These are phyloP conservation scores for Sporormia fimetaria DNA, from an alignment of 495 filamentous ascomycete species.

Conservation along the genomic window DNA sequence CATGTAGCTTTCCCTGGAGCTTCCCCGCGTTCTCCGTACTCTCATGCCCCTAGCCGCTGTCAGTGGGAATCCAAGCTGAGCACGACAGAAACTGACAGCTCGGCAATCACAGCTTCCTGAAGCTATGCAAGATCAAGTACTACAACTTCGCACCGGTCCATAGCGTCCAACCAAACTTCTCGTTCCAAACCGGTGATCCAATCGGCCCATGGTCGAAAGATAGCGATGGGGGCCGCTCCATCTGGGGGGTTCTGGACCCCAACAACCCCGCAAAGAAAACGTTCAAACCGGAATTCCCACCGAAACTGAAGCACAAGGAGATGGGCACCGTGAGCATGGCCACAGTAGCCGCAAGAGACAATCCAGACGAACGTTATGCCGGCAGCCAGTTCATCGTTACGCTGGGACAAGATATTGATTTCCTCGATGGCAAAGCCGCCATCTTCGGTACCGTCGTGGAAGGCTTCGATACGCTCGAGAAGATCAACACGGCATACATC, in stretches of 20 bases:
- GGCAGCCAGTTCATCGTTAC: constrained; percentile 89
- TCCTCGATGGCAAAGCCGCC: constrained; percentile 80
- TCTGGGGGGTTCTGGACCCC: constrained; percentile 67
- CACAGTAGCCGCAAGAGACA: constrained; percentile 59
- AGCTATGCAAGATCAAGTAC: constrained; percentile 96
- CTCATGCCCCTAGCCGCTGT: constrained; percentile 15
- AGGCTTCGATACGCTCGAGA: constrained; percentile 83
- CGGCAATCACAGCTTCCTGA: constrained; percentile 62
- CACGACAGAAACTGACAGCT: constrained; percentile 42
- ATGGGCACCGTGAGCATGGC: constrained; percentile 92
- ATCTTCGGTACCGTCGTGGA: constrained; percentile 92
- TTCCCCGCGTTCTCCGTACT: constrained; percentile 9
- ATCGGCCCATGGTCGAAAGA: constrained; percentile 69
- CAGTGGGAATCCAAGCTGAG: constrained; percentile 33
- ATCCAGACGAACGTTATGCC: constrained; percentile 70
- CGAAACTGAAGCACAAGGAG: constrained; percentile 74
- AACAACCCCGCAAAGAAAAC: constrained; percentile 55
- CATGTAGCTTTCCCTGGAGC: constrained; percentile 12
- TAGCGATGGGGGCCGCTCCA: constrained; percentile 81
- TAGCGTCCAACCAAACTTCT: constrained; percentile 80
- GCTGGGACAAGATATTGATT: constrained; percentile 74
- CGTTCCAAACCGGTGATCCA: constrained; percentile 90
- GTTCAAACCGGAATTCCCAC: constrained; percentile 73
- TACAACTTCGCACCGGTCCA: constrained; percentile 92
- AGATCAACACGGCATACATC: constrained; percentile 80